Evolutionary conservation across 768 basidiomycete genomes (phyloP), one percentile per base, ranked within the genome.

Genomic region (Scleroderma citrinum): DNA sequence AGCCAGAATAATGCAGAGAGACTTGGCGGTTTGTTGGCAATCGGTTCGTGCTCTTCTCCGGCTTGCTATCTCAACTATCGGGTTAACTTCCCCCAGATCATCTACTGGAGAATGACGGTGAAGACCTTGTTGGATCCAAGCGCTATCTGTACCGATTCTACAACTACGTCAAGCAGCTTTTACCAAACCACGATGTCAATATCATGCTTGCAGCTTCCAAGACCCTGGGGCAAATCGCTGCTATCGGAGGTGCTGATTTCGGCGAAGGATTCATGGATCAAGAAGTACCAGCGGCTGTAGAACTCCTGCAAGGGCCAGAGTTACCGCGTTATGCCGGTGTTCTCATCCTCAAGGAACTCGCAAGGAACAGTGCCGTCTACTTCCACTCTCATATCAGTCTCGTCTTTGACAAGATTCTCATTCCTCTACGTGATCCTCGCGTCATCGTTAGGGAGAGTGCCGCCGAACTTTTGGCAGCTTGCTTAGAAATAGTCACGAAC

Each of bases 161-260:
- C 71, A 90, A 91, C 69, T 94, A 96, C 69, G 85, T 96, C 67
- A 91, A 92, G 63, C 82, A 88, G 36, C 78, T 95, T n/a, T 76
- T 96, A 17, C 92, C 92, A 4, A 90, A 90, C 61, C 78, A 83
- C 46, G 95, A 97, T 64, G 81, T 92, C 59, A 87, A 88, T 65
- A 83, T 99, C 62, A 97, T 97, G 93, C 77, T 93, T 31, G 81
- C 87, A 8, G 92, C 92, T 1, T 92, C 93, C n/a, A 89, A 92
- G 65, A 92, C 90, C 0, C 77, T 93, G 24, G 92, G 92, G 0
- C 78, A 83, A 59, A 94, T 95, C 60, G 87, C 87, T 29, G 78
- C 84, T 50, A 83, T 90, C 23, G 89, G 89, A 19, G 90, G 89
- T 2, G 77, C 81, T 0, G 82, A 83, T 21, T 88, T 94, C 59